Percentiles rank a stretch among this genome's conserved stretches.
Conservation (phyloP, 306 rosid genomes). For the Phaseolus lunatus region DNA sequence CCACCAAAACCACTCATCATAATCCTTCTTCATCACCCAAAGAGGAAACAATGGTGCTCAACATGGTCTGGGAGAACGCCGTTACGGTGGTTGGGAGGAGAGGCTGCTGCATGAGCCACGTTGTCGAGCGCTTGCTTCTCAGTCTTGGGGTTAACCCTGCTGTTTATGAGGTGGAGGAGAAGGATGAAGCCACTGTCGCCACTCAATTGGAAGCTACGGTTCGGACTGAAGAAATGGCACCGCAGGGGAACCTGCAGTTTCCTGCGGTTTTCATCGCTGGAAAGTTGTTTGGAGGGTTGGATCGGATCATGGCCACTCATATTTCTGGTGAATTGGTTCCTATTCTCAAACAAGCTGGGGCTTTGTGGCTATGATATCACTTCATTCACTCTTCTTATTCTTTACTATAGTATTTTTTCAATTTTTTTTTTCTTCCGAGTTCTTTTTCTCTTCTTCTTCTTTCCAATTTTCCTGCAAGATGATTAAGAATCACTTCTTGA, state of each 20-base stretch:
- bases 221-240: not conserved
- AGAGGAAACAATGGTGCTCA: not conserved
- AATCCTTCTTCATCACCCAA: not conserved
- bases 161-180: conserved; percentile 60
- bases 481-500: conserved; percentile 7
- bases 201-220: conserved; percentile 42
- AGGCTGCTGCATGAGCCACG: conserved; percentile 78
- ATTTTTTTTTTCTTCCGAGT: not conserved
- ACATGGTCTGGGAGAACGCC: conserved; percentile 60
- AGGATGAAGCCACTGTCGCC: conserved; percentile 47
- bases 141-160: conserved; percentile 69
- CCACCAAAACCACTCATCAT: no score
- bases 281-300: conserved; percentile 66
- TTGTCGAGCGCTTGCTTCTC: conserved; percentile 60
- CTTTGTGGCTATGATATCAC: conserved; percentile 66
- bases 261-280: conserved; percentile 73
- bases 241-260: conserved; percentile 43
- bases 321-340: conserved; percentile 77
- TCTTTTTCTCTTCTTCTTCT: not conserved
- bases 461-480: not conserved
- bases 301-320: conserved; percentile 72
- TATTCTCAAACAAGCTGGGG: conserved; percentile 67
- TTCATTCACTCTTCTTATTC: not conserved
- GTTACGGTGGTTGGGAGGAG: conserved; percentile 58
- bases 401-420: not conserved